Conservation (phyloP, 1,139 yeast species). For the Lodderomyces elongisporus region DNA sequence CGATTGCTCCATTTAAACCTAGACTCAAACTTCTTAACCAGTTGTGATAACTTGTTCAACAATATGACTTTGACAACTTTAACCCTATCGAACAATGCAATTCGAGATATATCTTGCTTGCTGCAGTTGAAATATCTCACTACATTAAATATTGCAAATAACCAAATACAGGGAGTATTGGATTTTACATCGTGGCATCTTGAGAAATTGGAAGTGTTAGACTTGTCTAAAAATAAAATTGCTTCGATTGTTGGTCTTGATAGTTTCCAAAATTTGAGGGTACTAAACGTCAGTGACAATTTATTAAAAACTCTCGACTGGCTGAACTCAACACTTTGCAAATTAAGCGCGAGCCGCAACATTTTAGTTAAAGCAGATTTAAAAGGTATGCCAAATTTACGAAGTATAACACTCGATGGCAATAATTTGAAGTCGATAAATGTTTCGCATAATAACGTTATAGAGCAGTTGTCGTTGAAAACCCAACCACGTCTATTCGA, state of each 20-base stretch:
- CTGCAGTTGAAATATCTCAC: constrained; percentile 35
- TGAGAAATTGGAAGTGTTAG: constrained; percentile 40
- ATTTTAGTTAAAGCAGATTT: constrained; percentile 28
- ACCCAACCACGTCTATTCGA: constrained; percentile 21
- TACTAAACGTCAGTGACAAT: constrained; percentile 44
- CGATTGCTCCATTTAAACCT: constrained; percentile 44
- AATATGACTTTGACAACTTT: constrained; percentile 38
- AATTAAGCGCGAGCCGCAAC: constrained; percentile 41
- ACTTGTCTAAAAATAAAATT: constrained; percentile 41
- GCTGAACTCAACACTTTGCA: constrained; percentile 27
- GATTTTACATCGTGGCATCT: constrained; percentile 33
- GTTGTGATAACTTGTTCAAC: constrained; percentile 25
- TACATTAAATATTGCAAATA: constrained; percentile 38
- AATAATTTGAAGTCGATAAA: constrained; percentile 22
- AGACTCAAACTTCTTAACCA: constrained; percentile 32
- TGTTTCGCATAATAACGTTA: constrained; percentile 22
- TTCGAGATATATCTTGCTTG: constrained; percentile 36
- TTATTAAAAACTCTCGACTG: constrained; percentile 23
- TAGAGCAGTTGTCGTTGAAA: constrained; percentile 42
- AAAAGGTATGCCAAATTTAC: constrained; percentile 30
- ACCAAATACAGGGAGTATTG: constrained; percentile 32
- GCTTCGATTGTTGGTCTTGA: constrained; percentile 18
- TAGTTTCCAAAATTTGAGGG: constrained; percentile 26
- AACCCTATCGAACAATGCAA: constrained; percentile 27
- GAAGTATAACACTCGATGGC: constrained; percentile 46